Percentiles rank a stretch among this genome's conserved stretches.
Conservation (phyloP, 176 grass and related monocot species). For the Bolboschoenus planiculmis region DNA sequence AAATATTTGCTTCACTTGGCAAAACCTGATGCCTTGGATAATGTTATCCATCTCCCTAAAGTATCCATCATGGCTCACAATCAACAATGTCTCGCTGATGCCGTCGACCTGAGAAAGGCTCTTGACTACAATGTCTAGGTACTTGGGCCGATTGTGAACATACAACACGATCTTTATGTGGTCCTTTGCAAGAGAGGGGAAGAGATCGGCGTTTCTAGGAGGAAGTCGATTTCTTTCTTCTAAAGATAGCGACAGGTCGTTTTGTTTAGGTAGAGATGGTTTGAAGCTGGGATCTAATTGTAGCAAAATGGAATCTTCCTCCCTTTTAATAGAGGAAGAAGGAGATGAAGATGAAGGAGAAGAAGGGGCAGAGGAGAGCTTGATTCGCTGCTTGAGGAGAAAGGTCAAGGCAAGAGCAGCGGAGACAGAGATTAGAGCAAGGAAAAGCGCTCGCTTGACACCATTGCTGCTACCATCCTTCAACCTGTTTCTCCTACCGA, state of each 20-base stretch:
- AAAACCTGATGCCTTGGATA: slow-evolving; percentile 58
- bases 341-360: neutral
- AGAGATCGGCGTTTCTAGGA: slow-evolving; percentile 52
- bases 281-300: slow-evolving; percentile 50
- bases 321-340: neutral
- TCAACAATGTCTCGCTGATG: slow-evolving; percentile 72
- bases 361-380: neutral
- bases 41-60: slow-evolving; percentile 89
- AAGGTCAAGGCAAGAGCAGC: slow-evolving; percentile 49
- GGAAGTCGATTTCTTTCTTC: slow-evolving; percentile 57
- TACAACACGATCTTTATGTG: slow-evolving; percentile 80
- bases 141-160: slow-evolving; percentile 83
- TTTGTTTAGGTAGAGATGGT: slow-evolving; percentile 58
- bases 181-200: slow-evolving; percentile 41
- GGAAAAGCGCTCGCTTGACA: slow-evolving; percentile 32
- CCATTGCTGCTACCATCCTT: slow-evolving; percentile 19
- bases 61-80: slow-evolving; percentile 91
- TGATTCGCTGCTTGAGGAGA: slow-evolving; percentile 38
- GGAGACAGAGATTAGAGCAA: slow-evolving; percentile 37
- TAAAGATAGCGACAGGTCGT: slow-evolving; percentile 62
- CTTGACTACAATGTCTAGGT: slow-evolving; percentile 62
- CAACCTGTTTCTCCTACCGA: slow-evolving; percentile 8
- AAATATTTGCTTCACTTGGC: slow-evolving; percentile 97
- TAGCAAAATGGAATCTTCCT: slow-evolving; percentile 28
- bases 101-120: slow-evolving; percentile 70